These are phyloP conservation scores for Aspergillus viridinutans DNA, from an alignment of 2,329 filamentous ascomycete genomes.

Conservation along the genomic window DNA sequence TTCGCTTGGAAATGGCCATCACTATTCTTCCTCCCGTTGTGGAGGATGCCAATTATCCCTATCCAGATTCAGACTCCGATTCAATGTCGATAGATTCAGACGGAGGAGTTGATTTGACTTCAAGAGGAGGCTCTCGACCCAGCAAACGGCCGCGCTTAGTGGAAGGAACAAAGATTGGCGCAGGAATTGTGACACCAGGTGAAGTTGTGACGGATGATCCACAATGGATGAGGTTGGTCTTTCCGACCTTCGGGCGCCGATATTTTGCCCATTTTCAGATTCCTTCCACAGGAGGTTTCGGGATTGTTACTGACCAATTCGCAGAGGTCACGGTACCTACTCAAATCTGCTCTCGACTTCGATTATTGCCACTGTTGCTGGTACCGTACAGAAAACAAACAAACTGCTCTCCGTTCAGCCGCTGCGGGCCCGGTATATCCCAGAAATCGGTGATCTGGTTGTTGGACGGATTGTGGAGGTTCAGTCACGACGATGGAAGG, in stretches of 20 bases:
- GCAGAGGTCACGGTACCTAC: conserved; percentile 88
- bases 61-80: conserved; percentile 44
- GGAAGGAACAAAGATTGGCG: conserved; percentile 22
- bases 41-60: conserved; percentile 28
- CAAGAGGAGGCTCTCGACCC: conserved; percentile 27
- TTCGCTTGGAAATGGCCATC: conserved; percentile 48
- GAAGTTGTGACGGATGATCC: conserved; percentile 82
- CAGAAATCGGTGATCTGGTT: conserved; percentile 93
- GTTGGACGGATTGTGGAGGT: conserved; percentile 92
- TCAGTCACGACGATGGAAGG: conserved; percentile 88
- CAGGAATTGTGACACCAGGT: conserved; percentile 76
- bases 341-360: conserved; percentile 55
- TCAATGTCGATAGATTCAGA: conserved; percentile 47
- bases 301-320: conserved; percentile 3
- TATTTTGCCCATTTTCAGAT: background rate
- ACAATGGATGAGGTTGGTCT: conserved; percentile 76
- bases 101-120: conserved; percentile 32
- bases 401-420: conserved; percentile 91
- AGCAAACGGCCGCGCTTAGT: conserved; percentile 36
- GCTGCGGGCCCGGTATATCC: conserved; percentile 85
- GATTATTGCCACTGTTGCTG: conserved; percentile 87
- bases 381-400: conserved; percentile 88
- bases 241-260: background rate
- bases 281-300: conserved; percentile 26
- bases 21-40: conserved; percentile 53